These are phyloP conservation scores for Metarhizium humberi DNA, from an alignment of 2,329 filamentous ascomycete genomes.

Conservation along the genomic window DNA sequence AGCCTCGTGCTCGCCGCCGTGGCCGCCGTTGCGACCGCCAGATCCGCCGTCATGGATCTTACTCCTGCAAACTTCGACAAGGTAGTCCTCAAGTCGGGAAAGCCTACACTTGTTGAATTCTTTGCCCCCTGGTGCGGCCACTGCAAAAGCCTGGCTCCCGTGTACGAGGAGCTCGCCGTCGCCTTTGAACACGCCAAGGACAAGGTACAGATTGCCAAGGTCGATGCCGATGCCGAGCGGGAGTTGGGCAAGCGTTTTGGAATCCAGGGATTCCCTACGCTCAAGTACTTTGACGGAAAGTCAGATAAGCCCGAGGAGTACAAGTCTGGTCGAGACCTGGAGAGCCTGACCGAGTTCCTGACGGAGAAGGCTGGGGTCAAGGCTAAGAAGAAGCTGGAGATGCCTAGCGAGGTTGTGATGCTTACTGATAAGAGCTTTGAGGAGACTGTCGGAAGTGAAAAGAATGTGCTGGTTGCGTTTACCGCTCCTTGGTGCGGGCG, in stretches of 20 bases:
- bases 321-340: slow-evolving; percentile 76
- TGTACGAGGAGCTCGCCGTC: slow-evolving; percentile 83
- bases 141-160: slow-evolving; percentile 93
- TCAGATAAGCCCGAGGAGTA: slow-evolving; percentile 79
- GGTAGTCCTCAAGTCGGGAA: slow-evolving; percentile 81
- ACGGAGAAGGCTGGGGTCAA: slow-evolving; percentile 79
- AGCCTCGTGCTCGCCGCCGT: slow-evolving; percentile 49
- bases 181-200: slow-evolving; percentile 62
- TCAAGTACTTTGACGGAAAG: slow-evolving; percentile 98
- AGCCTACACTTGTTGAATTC: slow-evolving; percentile 95
- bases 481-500: slow-evolving; percentile 98
- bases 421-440: slow-evolving; percentile 75
- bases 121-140: slow-evolving; percentile 98
- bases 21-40: slow-evolving; percentile 49
- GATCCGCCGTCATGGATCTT: slow-evolving; percentile 83
- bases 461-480: slow-evolving; percentile 90
- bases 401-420: slow-evolving; percentile 67
- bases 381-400: slow-evolving; percentile 64
- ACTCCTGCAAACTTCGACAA: slow-evolving; percentile 86
- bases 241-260: slow-evolving; percentile 76
- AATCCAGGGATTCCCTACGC: slow-evolving; percentile 88
- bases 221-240: slow-evolving; percentile 87
- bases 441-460: slow-evolving; percentile 68
- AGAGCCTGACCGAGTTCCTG: slow-evolving; percentile 74
- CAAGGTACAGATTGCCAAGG: slow-evolving; percentile 83